These are phyloP conservation scores for Ceratocystis albifundus DNA, from an alignment of 2,329 filamentous ascomycete species.

Conservation along the genomic window DNA sequence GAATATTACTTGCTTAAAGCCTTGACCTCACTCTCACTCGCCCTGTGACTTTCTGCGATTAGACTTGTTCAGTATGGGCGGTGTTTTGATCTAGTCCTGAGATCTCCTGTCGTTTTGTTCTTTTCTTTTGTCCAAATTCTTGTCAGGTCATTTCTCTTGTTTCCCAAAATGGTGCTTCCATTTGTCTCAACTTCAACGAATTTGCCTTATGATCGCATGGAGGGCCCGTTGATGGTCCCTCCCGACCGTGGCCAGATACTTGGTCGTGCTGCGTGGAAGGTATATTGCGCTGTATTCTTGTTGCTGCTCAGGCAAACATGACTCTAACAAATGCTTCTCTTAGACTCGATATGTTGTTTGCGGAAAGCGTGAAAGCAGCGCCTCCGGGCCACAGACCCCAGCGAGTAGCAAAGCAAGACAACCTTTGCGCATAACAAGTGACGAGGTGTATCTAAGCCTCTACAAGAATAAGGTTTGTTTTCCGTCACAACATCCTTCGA, in stretches of 20 bases:
- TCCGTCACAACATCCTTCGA: not conserved
- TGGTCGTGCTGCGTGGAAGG: slow-evolving; percentile 43
- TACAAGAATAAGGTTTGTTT: slow-evolving; percentile 45
- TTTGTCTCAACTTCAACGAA: not conserved
- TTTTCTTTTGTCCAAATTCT: not conserved
- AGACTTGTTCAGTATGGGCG: slow-evolving; percentile 31
- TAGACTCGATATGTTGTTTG: slow-evolving; percentile 51
- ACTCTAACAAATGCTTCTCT: slow-evolving; percentile 12
- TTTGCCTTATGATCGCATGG: slow-evolving; percentile 31
- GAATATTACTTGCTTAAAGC: not conserved
- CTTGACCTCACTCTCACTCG: not conserved
- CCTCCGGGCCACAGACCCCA: slow-evolving; percentile 28
- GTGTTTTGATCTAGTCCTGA: slow-evolving; percentile 65
- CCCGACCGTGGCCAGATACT: slow-evolving; percentile 42
- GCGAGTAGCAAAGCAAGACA: slow-evolving; percentile 33
- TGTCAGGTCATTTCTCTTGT: not conserved
- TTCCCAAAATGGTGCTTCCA: slow-evolving; percentile 5
- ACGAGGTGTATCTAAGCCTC: slow-evolving; percentile 38
- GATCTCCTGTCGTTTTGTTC: not conserved
- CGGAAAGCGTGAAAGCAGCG: slow-evolving; percentile 29
- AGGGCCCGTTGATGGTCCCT: slow-evolving; percentile 40
- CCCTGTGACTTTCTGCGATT: not conserved
- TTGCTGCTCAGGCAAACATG: not conserved
- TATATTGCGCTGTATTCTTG: slow-evolving; percentile 25
- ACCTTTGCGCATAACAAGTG: slow-evolving; percentile 25